Percentiles rank a stretch among this genome's conserved stretches.
Conservation (phyloP, 2,329 filamentous ascomycete species). For the Bipolaris oryzae region DNA sequence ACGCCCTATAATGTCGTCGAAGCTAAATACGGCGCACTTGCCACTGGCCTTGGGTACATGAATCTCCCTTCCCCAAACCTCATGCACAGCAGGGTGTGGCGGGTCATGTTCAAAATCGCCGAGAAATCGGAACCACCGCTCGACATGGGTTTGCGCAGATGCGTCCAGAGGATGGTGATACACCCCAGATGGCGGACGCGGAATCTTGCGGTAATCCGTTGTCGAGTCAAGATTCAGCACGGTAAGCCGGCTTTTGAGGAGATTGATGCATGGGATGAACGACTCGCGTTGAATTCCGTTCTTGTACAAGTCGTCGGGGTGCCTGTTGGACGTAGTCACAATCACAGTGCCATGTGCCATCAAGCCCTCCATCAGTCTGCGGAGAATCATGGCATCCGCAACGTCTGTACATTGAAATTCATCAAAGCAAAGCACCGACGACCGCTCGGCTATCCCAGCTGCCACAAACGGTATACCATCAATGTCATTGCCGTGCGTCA, state of each 20-base stretch:
- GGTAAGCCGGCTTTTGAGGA: conserved; percentile 81
- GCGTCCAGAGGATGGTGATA: conserved; percentile 88
- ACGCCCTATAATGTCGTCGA: conserved; percentile 85
- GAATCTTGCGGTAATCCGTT: conserved; percentile 97
- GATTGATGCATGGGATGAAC: conserved; percentile 92
- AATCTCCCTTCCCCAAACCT: conserved; percentile 92
- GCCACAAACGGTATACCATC: conserved; percentile 92
- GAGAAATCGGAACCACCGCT: conserved; percentile 95
- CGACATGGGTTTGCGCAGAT: conserved; percentile 77
- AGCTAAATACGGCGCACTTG: conserved; percentile 86
- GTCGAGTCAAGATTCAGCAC: conserved; percentile 94
- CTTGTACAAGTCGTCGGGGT: conserved; percentile 94
- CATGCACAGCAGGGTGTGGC: conserved; percentile 78
- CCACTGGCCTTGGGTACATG: conserved; percentile 86
- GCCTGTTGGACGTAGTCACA: conserved; percentile 95
- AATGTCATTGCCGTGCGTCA: conserved; percentile 84
- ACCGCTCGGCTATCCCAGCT: conserved; percentile 86
- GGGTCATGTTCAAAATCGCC: conserved; percentile 79
- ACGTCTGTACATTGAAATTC: conserved; percentile 99
- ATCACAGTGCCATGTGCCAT: conserved; percentile 98
- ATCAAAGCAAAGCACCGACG: conserved; percentile 92
- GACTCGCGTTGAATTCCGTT: conserved; percentile 96
- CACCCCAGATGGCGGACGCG: conserved; percentile 87
- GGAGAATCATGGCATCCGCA: conserved; percentile 96
- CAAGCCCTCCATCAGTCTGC: conserved; percentile 83